Evolutionary conservation across 225 moss, liverwort and hornwort species (phyloP), one percentile per base, ranked within the genome.

Genomic region (Anthoceros angustus): DNA sequence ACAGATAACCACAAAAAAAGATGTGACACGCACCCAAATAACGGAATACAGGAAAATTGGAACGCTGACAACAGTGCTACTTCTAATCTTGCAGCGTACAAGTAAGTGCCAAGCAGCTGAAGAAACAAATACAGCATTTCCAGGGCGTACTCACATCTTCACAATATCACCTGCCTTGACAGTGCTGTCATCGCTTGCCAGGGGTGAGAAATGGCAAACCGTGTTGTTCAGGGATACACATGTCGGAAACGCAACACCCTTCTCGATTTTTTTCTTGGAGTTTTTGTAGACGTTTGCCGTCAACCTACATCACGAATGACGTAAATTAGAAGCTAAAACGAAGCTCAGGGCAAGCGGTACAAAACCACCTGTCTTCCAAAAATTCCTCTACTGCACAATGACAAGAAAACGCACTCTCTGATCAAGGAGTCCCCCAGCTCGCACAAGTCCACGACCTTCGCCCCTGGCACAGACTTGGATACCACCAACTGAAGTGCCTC

Each of bases 161-260:
- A 92, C 68, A 42, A 87, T 79, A 66, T 92, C 92, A 24, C 83
- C 83, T 11, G 80, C 89, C 42, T 77, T 32, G 67, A 98, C 74
- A 61, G 73, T 70, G 5, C 82, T 48, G 46, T 92, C 92, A 65
- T 98, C 98, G 68, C 92, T 87, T 50, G 91, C 98, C 84, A 98
- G 71, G n/a, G 98, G 98, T 60, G 98, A 98, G 70, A 85, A 87
- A 68, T 98, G 98, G 64, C 92, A 98, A 10, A 98, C 82, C 40
- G 92, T 92, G 43, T 98, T 92, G 78, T 92, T 98, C 40, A 89
- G 78, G 9, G 92, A 98, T 41, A 98, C 88, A 48, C 98, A 98
- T 6, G 98, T 92, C 10, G 98, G 98, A 72, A 98, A 98, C 2
- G 92, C 91, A 65, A 98, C 72, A 48, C 98, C 98, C 60, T 87